Conservation (phyloP, 192 early-diverging fungal genomes). For the Mortierella antarctica region DNA sequence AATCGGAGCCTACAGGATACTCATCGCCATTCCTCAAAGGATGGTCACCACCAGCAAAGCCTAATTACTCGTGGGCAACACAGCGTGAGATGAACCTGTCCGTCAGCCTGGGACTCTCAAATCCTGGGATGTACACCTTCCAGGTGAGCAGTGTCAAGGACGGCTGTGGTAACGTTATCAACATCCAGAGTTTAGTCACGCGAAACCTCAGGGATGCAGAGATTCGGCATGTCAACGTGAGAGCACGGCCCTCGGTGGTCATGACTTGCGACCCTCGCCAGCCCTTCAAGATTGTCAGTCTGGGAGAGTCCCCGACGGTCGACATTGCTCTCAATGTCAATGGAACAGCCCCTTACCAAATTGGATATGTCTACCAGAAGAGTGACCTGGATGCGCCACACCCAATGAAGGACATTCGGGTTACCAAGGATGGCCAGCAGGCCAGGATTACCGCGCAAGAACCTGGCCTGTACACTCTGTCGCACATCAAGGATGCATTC, state of each 20-base stretch:
- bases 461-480: constrained; percentile 42
- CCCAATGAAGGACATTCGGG: constrained; percentile 24
- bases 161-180: constrained; percentile 37
- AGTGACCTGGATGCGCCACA: constrained; percentile 39
- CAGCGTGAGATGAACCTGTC: constrained; percentile 47
- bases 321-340: constrained; percentile 24
- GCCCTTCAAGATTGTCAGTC: constrained; percentile 38
- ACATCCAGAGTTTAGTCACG: constrained; percentile 22
- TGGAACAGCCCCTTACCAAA: constrained; percentile 25
- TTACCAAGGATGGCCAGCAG: constrained; percentile 1
- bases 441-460: constrained; percentile 18
- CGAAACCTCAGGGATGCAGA: constrained; percentile 30
- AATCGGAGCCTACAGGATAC: constrained; percentile 31
- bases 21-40: constrained; percentile 38
- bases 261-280: constrained; percentile 32
- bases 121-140: constrained; percentile 27
- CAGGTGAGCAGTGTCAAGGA: constrained; percentile 37
- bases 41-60: constrained; percentile 34
- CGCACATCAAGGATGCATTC: constrained; percentile 29
- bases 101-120: constrained; percentile 32
- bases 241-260: constrained; percentile 20
- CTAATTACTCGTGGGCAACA: constrained; percentile 35
- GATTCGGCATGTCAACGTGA: constrained; percentile 41
- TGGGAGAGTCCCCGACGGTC: constrained; percentile 5
- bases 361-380: constrained; percentile 43